Evolutionary conservation across 345 rosid species (phyloP), one percentile per base, ranked within the genome.

Genomic region (Schrenkiella parvula): DNA sequence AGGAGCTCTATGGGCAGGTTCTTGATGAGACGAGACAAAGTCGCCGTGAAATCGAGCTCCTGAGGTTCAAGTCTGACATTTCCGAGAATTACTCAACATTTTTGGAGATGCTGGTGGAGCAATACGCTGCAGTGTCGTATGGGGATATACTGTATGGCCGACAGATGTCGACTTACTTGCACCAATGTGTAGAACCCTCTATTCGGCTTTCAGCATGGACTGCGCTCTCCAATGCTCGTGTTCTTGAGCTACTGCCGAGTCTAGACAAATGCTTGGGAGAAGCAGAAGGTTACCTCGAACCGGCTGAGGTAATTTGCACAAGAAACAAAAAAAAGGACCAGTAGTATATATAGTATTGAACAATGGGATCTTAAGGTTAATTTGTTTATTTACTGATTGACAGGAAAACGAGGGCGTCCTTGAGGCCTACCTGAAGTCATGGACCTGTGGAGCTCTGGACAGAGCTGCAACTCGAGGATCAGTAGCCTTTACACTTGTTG

Each of bases 201-300:
- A 78, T 89, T 38, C 81, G 97, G 46, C 87, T 88, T 56, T 81
- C 87, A 63, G 84, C 96, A 57, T 93, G 97, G 96, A 89, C 80
- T 64, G 80, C 75, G 18, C 71, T 93, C 34, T 71, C 86, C 26
- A 88, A 81, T 80, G 77, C 88, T 64, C 84, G 58, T 70, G 97
- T 84, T 66, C 93, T 93, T 51, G 92, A 91, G 75, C 87, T 93
- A 77, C 88, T 93, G 68, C 96, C 95, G 3, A 84, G 91, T 44
- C 39, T 89, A 22, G 85, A 86, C 62, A 82, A 89, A 55, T 89
- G 95, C 80, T 43, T 86, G 63, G 89, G 83, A 63, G 71, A 71
- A 52, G 87, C 87, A 5, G 84, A 84, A 46, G 97, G 96, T 28
- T 90, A 89, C 75, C 92, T 93, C 6, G 92, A 85, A 80, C 97